Evolutionary conservation across 768 basidiomycete genomes (phyloP), one percentile per base, ranked within the genome.

Genomic region (Kwoniella dejecticola): DNA sequence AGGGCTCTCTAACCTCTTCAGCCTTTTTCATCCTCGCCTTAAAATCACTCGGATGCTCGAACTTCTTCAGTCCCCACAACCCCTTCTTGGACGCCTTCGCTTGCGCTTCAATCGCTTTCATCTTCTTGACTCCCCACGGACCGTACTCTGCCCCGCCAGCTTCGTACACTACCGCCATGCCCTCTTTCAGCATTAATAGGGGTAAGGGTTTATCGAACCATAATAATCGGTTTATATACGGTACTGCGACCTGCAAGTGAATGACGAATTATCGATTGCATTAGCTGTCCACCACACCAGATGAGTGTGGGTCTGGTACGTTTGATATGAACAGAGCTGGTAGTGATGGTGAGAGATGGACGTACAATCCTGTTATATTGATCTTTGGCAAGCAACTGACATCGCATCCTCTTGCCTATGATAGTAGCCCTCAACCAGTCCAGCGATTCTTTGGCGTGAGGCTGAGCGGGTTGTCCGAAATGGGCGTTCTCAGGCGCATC

Each of bases 401-500:
- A 89, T 52, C 85, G 86, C 1, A 96, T 81, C 0, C 77, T 82
- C 64, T 83, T 64, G 12, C 71, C 75, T 24, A 72, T 30, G 10
- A 78, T 38, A 0, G 67, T 68, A 13, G 57, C 41, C 24, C 68
- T 56, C 15, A 79, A 58, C 77, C 90, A 93, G 0, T 81, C 83
- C 10, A 90, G 76, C 52, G 87, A 87, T 72, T 96, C 92, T n/a
- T 79, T 77, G 0, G 87, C 81, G 58, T 87, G 87, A 0, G 87
- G 86, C 71, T 96, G 93, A 0, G 84, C 85, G 10, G 86, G 85
- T 50, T 86, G 85, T 21, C 94, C 94, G 66, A 92, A 95, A 76
- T 96, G 89, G 0, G 87, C 82, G n/a, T 82, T 84, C 82, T 98
- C 94, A 0, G 94, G 94, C 0, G 94, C 94, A 74, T 98, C 94